phyloP scores from a whole-genome alignment of 2,329 filamentous ascomycete species.

The Colletotrichum coccodes region DNA sequence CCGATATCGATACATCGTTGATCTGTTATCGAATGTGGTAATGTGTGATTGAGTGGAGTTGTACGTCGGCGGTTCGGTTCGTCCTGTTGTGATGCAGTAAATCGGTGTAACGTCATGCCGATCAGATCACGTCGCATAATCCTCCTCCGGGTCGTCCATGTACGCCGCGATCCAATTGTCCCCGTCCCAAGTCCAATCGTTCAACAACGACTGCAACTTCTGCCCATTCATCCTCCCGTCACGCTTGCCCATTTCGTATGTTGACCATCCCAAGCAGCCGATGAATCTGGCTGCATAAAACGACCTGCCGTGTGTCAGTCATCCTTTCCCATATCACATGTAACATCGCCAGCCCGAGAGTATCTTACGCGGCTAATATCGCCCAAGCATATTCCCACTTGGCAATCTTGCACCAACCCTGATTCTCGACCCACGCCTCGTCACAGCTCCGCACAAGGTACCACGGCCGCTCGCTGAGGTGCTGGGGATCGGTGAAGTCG shows the following conservation, averaged over 20 bases:
- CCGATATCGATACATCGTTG: not conserved
- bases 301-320: not conserved
- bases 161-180: not conserved
- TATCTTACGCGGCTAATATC: not conserved
- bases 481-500: constrained; percentile 39
- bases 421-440: not conserved
- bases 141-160: not conserved
- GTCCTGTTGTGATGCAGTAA: not conserved
- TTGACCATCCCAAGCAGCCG: not conserved
- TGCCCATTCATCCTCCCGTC: not conserved
- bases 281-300: not conserved
- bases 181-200: not conserved
- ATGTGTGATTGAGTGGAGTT: not conserved
- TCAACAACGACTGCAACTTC: not conserved
- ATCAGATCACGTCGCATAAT: not conserved
- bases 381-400: not conserved
- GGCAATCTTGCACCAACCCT: not conserved
- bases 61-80: not conserved
- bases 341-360: not conserved
- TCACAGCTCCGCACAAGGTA: constrained; percentile 39
- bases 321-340: not conserved
- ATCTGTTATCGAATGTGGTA: not conserved
- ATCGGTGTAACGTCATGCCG: not conserved
- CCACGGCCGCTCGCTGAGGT: constrained; percentile 39
- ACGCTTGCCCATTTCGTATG: not conserved